Base-by-base conservation (phyloP, 2,329 filamentous ascomycete genomes). In the Thermothelomyces thermophilus region DNA sequence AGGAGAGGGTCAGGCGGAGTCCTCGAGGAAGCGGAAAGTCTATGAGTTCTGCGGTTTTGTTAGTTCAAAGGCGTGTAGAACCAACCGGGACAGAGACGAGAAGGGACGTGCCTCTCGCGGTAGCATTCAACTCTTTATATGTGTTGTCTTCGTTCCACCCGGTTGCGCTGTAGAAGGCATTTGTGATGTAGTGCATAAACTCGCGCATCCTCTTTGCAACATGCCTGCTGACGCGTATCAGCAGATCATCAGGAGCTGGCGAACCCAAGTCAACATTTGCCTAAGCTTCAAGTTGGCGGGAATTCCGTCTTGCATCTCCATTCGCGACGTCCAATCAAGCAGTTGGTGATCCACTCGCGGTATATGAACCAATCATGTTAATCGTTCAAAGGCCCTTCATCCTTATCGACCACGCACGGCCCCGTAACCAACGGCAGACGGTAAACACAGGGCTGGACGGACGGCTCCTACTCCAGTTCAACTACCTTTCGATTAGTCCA, bases 21-120 rank as follows among this genome's bases (percentile, higher is more conserved):
- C 93, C 90, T 33, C 83, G 80, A 2, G 93, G 93, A 0, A 90
- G 91, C 47, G 82, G 77, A 60, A 97, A 98, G 64, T 93, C 87
- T 57, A 98, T 80, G 48, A 98, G 78, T 56, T 87, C 86, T 91
- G 49, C n/a, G n/a, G 1, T 14, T 14, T 1, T 22, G 41, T 48
- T 33, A 31, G 40, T 17, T 4, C 7, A 13, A 20, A 24, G 19
- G 30, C 14, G 26, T 33, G 9, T 22, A 6, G 16, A 13, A 34
- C 31, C 11, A 37, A 3, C 16, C 9, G 35, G 16, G 36, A 11
- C 13, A 22, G 35, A 13, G n/a, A 6, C 16, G 8, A 13, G 19
- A 14, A 11, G 40, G 3, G 28, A 40, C 53, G 5, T 31, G 54
- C 60, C 60, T 50, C 56, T 52, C 19, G 60, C 55, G 3, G 60